Evolutionary conservation across 495 filamentous ascomycete species (phyloP).

Genomic region (Neurospora sp.): DNA sequence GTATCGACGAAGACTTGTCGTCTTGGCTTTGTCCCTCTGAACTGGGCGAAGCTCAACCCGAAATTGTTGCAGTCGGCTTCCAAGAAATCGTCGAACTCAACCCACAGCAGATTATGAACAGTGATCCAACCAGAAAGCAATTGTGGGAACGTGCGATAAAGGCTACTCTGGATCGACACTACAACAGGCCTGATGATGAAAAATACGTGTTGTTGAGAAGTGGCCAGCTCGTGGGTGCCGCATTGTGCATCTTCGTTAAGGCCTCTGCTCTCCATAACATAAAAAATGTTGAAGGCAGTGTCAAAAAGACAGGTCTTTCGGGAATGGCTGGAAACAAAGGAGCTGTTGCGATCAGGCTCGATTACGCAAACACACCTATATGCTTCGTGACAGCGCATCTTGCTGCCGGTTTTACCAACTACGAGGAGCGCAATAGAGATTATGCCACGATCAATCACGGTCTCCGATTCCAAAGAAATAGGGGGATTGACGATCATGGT

Average conservation of each 20-base stretch:
- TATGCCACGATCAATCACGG: slow-evolving; percentile 84
- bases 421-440: slow-evolving; percentile 89
- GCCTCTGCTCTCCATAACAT: slow-evolving; percentile 64
- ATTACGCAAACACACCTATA: slow-evolving; percentile 84
- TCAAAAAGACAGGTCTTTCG: slow-evolving; percentile 97
- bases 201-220: slow-evolving; percentile 84
- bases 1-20: slow-evolving; percentile 68
- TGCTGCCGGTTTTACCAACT: slow-evolving; percentile 93
- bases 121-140: slow-evolving; percentile 76
- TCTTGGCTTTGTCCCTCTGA: slow-evolving; percentile 64
- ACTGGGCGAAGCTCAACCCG: slow-evolving; percentile 47
- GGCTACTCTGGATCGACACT: slow-evolving; percentile 60
- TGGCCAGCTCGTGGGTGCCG: slow-evolving; percentile 91
- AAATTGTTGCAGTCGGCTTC: slow-evolving; percentile 83
- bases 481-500: slow-evolving; percentile 82
- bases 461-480: slow-evolving; percentile 79
- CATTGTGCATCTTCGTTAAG: slow-evolving; percentile 82
- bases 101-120: slow-evolving; percentile 98
- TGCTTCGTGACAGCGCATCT: slow-evolving; percentile 97
- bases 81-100: slow-evolving; percentile 96
- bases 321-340: slow-evolving; percentile 98
- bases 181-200: slow-evolving; percentile 49
- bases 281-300: slow-evolving; percentile 90
- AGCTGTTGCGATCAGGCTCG: slow-evolving; percentile 91
- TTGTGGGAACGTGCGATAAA: slow-evolving; percentile 79